Percentiles rank a stretch among this genome's conserved stretches.
Evolutionary conservation across 2,329 filamentous ascomycete genomes (phyloP).

Genomic region (Phyllachora maydis): DNA sequence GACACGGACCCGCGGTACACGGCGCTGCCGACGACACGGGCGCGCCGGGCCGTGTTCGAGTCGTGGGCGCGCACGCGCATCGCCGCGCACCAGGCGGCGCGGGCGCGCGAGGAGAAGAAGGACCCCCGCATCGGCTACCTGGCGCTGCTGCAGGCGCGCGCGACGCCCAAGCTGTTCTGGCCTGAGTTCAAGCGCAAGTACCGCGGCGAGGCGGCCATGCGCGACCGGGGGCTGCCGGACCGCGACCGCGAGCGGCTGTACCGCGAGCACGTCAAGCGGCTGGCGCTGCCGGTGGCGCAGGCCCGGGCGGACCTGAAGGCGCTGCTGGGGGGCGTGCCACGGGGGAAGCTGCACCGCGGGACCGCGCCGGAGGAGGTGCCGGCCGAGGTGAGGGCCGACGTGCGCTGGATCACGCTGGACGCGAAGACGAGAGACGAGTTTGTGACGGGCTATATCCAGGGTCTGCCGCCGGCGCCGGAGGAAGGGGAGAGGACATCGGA

Average conservation of each 20-base stretch:
- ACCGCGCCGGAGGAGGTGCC: conserved; percentile 38
- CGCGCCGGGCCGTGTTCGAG: conserved; percentile 64
- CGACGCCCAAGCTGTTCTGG: conserved; percentile 89
- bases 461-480: conserved; percentile 36
- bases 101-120: conserved; percentile 50
- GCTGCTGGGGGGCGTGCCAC: conserved; percentile 40
- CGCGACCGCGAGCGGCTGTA: conserved; percentile 67
- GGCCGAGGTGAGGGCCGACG: conserved; percentile 37
- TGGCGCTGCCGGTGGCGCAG: conserved; percentile 43
- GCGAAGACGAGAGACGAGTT: conserved; percentile 39
- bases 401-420: conserved; percentile 50
- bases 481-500: conserved; percentile 20
- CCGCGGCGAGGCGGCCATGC: conserved; percentile 64
- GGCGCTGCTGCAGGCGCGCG: conserved; percentile 58
- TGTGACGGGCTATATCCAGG: conserved; percentile 44
- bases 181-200: conserved; percentile 88
- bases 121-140: conserved; percentile 66
- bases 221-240: conserved; percentile 47
- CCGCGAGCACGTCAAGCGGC: conserved; percentile 47
- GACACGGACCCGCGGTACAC: conserved; percentile 68
- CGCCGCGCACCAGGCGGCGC: conserved; percentile 46
- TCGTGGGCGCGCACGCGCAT: conserved; percentile 69
- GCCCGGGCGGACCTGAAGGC: conserved; percentile 49
- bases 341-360: conserved; percentile 34
- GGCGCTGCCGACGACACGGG: conserved; percentile 59